Percentiles rank a stretch among this genome's conserved stretches.
These are phyloP conservation scores for Blepharisma japonicum DNA, from an alignment of 73 alveolate species.

Conservation along the genomic window DNA sequence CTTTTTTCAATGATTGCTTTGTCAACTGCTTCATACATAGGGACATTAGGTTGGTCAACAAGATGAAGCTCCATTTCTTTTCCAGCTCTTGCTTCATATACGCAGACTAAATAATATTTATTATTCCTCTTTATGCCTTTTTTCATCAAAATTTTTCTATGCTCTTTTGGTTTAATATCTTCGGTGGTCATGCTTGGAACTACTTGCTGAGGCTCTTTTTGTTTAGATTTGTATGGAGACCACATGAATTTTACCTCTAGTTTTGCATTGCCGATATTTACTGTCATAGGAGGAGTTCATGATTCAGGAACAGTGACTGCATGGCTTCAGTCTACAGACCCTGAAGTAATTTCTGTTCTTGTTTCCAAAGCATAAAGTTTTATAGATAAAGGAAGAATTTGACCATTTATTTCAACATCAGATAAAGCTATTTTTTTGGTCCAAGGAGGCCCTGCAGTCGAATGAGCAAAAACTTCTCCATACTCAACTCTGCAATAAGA, in stretches of 20 bases:
- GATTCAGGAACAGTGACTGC: background rate
- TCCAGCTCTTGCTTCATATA: constrained; percentile 27
- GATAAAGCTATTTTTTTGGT: background rate
- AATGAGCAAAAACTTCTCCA: constrained; percentile 9
- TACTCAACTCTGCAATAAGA: constrained; percentile 1
- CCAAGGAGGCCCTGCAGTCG: constrained; percentile 26
- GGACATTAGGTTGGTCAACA: background rate
- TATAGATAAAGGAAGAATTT: background rate
- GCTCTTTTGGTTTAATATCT: constrained; percentile 24
- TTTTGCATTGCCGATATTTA: background rate
- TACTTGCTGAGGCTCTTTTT: background rate
- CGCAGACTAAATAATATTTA: background rate
- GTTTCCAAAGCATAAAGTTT: background rate
- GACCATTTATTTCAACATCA: background rate
- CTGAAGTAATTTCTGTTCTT: constrained; percentile 1
- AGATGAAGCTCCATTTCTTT: constrained; percentile 16
- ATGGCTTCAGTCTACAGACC: background rate
- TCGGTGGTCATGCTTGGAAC: constrained; percentile 13
- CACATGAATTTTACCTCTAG: background rate
- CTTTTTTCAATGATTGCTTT: background rate
- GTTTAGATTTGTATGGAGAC: constrained; percentile 10
- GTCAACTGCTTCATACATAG: constrained; percentile 18
- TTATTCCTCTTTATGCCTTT: constrained; percentile 8
- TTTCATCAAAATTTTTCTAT: constrained; percentile 27
- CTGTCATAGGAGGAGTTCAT: background rate